Conservation (phyloP, 306 rosid genomes). For the Lablab purpureus region DNA sequence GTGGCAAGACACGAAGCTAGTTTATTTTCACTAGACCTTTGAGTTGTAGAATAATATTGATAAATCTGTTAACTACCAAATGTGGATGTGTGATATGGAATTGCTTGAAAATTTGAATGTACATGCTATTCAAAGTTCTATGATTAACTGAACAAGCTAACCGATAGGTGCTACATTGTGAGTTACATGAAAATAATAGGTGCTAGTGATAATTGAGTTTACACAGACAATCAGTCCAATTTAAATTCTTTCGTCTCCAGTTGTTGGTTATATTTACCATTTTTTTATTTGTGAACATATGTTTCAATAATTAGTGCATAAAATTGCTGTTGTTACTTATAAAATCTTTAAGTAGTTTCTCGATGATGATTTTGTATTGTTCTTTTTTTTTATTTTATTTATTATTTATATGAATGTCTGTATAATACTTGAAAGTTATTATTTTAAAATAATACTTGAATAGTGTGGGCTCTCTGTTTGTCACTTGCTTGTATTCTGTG, state of each 20-base stretch:
- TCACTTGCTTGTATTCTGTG: constrained; percentile 46
- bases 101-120: constrained; percentile 7
- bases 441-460: constrained; percentile 5
- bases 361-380: constrained; percentile 1
- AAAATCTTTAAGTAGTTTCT: constrained; percentile 4
- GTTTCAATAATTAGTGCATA: constrained; percentile 24
- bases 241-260: constrained; percentile 11
- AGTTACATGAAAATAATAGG: not conserved
- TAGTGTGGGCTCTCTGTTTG: constrained; percentile 26
- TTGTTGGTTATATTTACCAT: not conserved
- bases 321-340: constrained; percentile 1
- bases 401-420: constrained; percentile 3
- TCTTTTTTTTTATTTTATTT: constrained; percentile 12
- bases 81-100: constrained; percentile 15
- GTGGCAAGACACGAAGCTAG: constrained; percentile 35
- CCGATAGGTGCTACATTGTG: not conserved
- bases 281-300: not conserved
- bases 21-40: constrained; percentile 24
- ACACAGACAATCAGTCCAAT: constrained; percentile 9
- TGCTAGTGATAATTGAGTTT: not conserved
- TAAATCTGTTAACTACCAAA: constrained; percentile 15
- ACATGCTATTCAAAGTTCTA: not conserved
- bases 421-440: constrained; percentile 6
- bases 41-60: constrained; percentile 26
- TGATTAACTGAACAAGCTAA: not conserved